These are phyloP conservation scores for Cubamyces lactineus DNA, from an alignment of 768 basidiomycete species.

Conservation along the genomic window DNA sequence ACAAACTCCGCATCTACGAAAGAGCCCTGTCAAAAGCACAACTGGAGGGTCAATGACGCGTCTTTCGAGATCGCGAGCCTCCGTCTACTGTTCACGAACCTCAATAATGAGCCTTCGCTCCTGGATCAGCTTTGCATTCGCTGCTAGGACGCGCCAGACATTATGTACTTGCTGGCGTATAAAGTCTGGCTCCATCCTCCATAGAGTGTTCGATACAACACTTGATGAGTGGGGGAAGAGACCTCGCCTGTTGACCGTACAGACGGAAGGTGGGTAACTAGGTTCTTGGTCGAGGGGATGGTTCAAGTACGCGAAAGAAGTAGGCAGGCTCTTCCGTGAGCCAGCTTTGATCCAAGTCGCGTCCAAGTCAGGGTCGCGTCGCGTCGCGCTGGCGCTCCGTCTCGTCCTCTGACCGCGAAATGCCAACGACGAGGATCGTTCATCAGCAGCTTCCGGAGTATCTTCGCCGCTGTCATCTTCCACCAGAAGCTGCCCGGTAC, in stretches of 20 bases:
- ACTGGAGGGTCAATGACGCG: too few relatives aligned
- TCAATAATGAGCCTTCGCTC: conserved; percentile 4
- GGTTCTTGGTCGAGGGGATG: too few relatives aligned
- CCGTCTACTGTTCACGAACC: neutral
- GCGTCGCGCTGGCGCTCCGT: conserved; percentile 6
- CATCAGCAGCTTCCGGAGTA: too few relatives aligned
- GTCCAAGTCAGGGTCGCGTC: conserved; percentile 10
- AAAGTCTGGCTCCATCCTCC: conserved; percentile 8
- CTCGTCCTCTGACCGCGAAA: neutral
- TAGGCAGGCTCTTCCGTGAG: neutral
- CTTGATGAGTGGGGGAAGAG: too few relatives aligned
- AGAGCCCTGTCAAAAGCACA: neutral
- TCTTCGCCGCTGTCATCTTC: too few relatives aligned
- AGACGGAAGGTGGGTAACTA: too few relatives aligned
- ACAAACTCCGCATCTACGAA: neutral
- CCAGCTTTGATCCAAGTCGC: neutral
- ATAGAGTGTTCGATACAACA: too few relatives aligned
- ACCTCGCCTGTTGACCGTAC: too few relatives aligned
- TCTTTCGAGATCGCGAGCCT: neutral
- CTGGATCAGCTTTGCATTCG: conserved; percentile 9
- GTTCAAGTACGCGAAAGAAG: neutral
- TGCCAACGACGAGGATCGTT: too few relatives aligned
- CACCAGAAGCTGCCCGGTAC: too few relatives aligned
- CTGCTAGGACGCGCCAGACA: conserved; percentile 4
- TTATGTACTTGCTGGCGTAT: conserved; percentile 11